Percentiles rank a stretch among this genome's conserved stretches.
These are phyloP conservation scores for Myriosclerotinia duriaeana DNA, from an alignment of 2,329 filamentous ascomycete genomes.

Conservation along the genomic window DNA sequence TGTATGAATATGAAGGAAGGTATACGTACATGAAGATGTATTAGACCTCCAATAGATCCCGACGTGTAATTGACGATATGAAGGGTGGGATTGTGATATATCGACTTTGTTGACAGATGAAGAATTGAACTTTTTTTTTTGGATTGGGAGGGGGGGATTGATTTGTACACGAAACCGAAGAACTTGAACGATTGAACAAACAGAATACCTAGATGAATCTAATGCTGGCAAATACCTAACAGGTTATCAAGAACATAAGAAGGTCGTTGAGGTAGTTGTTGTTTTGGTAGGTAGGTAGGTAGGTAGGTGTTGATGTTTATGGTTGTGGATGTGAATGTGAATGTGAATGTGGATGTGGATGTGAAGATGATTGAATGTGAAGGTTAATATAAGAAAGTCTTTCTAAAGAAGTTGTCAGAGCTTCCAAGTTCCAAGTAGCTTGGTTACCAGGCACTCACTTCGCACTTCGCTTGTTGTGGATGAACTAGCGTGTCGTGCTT, in stretches of 20 bases:
- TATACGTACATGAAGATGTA: constrained; percentile 34
- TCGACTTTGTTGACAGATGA: constrained; percentile 30
- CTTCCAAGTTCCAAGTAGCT: constrained; percentile 7
- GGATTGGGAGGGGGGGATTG: too few species aligned
- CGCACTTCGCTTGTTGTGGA: constrained; percentile 21
- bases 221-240: constrained; percentile 17
- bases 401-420: constrained; percentile 20
- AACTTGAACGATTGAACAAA: constrained; percentile 20
- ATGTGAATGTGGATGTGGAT: neutral
- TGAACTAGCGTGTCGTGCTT: constrained; percentile 15
- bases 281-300: neutral
- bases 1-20: neutral
- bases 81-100: constrained; percentile 27
- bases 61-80: constrained; percentile 28
- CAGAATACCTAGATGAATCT: constrained; percentile 15
- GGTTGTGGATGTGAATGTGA: neutral
- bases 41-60: constrained; percentile 14
- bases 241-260: constrained; percentile 1
- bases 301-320: constrained; percentile 6
- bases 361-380: neutral
- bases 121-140: constrained; percentile 22
- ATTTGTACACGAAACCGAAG: constrained; percentile 9
- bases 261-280: neutral
- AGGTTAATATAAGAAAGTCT: constrained; percentile 7
- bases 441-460: constrained; percentile 21